These are phyloP conservation scores for Macrophomina tecta DNA, from an alignment of 2,329 filamentous ascomycete species.

Conservation along the genomic window DNA sequence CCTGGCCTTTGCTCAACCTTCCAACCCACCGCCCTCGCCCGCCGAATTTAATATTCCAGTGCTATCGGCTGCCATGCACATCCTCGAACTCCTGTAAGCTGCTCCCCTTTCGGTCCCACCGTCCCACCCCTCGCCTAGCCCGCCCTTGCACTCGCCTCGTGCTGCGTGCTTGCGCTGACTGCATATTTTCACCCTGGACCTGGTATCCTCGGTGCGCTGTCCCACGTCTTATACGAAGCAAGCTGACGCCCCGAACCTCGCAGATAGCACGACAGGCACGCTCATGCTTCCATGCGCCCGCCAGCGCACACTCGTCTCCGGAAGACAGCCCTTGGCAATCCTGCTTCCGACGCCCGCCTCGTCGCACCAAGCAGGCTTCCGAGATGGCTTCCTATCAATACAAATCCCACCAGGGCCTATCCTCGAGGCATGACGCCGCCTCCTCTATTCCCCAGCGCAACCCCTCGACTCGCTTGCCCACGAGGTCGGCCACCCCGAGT, in stretches of 20 bases:
- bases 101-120: constrained; percentile 18
- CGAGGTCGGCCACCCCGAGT: constrained; percentile 44
- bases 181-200: constrained; percentile 26
- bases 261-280: constrained; percentile 28
- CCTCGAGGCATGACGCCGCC: constrained; percentile 41
- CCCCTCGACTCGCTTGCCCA: constrained; percentile 44
- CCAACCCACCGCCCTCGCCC: background rate
- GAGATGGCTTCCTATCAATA: constrained; percentile 47
- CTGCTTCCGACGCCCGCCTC: constrained; percentile 36
- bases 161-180: constrained; percentile 27
- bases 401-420: constrained; percentile 45
- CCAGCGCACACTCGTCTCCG: constrained; percentile 37
- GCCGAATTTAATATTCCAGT: constrained; percentile 14
- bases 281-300: constrained; percentile 50
- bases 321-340: constrained; percentile 39
- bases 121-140: constrained; percentile 24
- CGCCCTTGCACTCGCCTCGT: constrained; percentile 21
- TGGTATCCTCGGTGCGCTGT: constrained; percentile 24
- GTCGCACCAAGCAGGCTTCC: constrained; percentile 43
- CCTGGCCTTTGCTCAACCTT: constrained; percentile 19
- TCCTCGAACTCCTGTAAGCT: constrained; percentile 18
- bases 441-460: constrained; percentile 36
- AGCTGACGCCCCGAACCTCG: constrained; percentile 2
- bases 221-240: constrained; percentile 21
- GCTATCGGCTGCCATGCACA: constrained; percentile 19